phyloP scores from a whole-genome alignment of 2,329 filamentous ascomycete genomes.

The Venturia nashicola region DNA sequence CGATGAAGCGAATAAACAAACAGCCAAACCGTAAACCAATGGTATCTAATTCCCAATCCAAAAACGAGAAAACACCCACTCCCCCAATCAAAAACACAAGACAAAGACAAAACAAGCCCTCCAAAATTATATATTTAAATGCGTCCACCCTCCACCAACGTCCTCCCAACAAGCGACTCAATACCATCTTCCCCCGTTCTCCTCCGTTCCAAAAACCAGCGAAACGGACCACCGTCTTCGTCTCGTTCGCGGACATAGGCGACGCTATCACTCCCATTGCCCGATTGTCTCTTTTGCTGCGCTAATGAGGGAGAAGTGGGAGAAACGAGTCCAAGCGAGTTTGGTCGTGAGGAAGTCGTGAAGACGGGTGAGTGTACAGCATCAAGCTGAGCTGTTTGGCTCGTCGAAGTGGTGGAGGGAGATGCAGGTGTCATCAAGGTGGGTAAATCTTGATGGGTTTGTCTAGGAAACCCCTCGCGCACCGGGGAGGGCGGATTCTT shows the following conservation, averaged over 20 bases:
- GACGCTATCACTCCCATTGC: conserved; percentile 39
- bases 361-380: neutral
- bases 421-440: neutral
- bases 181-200: conserved; percentile 54
- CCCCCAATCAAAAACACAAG: neutral
- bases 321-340: neutral
- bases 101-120: neutral
- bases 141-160: conserved; percentile 50
- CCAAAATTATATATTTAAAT: no score
- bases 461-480: neutral
- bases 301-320: neutral
- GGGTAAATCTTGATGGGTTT: neutral
- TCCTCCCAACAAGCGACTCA: conserved; percentile 51
- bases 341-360: neutral
- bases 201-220: conserved; percentile 60
- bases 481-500: neutral
- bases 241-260: conserved; percentile 54
- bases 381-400: neutral
- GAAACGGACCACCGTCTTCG: conserved; percentile 41
- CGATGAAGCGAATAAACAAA: no score
- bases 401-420: neutral
- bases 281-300: conserved; percentile 15
- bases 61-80: no score
- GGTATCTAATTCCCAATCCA: no score
- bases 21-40: no score